These are phyloP conservation scores for Astrothelium macrocarpum DNA, from an alignment of 495 filamentous ascomycete species.

Conservation along the genomic window DNA sequence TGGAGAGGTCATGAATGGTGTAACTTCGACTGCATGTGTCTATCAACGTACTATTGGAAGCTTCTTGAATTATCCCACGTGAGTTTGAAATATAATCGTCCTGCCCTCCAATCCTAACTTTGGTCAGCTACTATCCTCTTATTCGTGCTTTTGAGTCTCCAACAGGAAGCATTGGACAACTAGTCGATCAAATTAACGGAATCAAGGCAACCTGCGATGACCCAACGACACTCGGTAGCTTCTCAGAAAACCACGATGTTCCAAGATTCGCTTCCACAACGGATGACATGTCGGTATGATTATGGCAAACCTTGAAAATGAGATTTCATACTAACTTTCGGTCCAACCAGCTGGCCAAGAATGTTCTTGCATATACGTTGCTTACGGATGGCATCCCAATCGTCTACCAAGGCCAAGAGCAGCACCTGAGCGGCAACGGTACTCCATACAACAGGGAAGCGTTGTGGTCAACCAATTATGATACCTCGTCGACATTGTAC, in stretches of 20 bases:
- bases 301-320: neutral
- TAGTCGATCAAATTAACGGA: conserved; percentile 14
- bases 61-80: conserved; percentile 56
- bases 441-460: conserved; percentile 59
- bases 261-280: conserved; percentile 53
- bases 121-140: conserved; percentile 43
- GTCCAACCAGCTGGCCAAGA: conserved; percentile 45
- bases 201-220: conserved; percentile 34
- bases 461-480: conserved; percentile 54
- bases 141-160: conserved; percentile 43
- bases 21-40: conserved; percentile 47
- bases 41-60: conserved; percentile 56
- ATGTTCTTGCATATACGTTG: conserved; percentile 60
- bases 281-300: conserved; percentile 35
- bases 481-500: conserved; percentile 51
- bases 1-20: conserved; percentile 58
- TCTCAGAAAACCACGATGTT: conserved; percentile 70
- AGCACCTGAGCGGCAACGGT: conserved; percentile 46
- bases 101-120: neutral
- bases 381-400: conserved; percentile 57
- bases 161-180: conserved; percentile 14
- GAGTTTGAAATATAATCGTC: neutral
- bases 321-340: conserved; percentile 32
- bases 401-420: conserved; percentile 60
- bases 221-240: conserved; percentile 54